These are phyloP conservation scores for Pseudogymnoascus sp. DNA, from an alignment of 2,329 filamentous ascomycete genomes.

Conservation along the genomic window DNA sequence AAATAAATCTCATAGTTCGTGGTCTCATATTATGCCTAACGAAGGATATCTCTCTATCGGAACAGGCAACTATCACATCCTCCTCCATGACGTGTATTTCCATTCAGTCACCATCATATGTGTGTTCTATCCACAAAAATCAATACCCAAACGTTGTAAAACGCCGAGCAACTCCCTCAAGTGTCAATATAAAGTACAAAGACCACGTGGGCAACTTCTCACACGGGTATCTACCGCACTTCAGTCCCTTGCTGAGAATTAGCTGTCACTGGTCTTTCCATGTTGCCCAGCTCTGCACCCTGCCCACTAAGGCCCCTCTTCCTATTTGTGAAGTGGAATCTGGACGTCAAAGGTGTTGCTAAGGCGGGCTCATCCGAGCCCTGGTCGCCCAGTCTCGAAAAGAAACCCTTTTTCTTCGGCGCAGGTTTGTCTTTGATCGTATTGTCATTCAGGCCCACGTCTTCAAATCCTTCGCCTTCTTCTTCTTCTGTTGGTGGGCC, in stretches of 20 bases:
- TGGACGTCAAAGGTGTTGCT: slow-evolving; percentile 37
- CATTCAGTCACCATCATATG: neutral
- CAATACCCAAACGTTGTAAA: neutral
- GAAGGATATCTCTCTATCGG: neutral
- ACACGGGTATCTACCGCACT: neutral
- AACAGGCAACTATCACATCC: neutral
- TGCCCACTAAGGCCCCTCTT: slow-evolving; percentile 64
- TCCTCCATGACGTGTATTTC: neutral
- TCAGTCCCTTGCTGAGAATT: slow-evolving; percentile 4
- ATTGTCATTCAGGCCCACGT: slow-evolving; percentile 79
- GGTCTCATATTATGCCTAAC: neutral
- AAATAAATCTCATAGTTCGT: neutral
- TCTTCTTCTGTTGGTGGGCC: slow-evolving; percentile 65
- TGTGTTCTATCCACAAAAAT: neutral
- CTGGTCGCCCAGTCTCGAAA: slow-evolving; percentile 67
- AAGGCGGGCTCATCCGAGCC: slow-evolving; percentile 30
- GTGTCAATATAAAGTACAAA: neutral
- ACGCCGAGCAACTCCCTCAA: neutral
- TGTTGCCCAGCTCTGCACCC: slow-evolving; percentile 61
- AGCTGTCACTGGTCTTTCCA: slow-evolving; percentile 31
- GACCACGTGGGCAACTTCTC: neutral
- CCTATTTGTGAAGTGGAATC: slow-evolving; percentile 51
- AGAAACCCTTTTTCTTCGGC: slow-evolving; percentile 64
- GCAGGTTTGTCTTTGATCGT: slow-evolving; percentile 43
- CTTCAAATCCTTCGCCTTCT: slow-evolving; percentile 77